These are phyloP conservation scores for Rugonectria rugulosa DNA, from an alignment of 2,329 filamentous ascomycete species.

Conservation along the genomic window DNA sequence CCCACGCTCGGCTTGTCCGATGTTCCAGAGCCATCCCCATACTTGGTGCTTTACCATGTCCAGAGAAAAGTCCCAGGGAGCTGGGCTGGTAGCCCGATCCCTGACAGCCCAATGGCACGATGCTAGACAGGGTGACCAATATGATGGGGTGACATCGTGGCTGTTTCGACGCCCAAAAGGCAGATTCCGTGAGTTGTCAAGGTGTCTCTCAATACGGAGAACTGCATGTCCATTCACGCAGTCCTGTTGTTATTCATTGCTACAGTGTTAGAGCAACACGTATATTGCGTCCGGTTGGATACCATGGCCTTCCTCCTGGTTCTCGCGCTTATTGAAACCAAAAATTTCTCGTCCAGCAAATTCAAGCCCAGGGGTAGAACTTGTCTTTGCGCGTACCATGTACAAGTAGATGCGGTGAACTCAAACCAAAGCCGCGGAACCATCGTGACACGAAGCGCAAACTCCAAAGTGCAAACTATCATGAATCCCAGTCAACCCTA, in stretches of 20 bases:
- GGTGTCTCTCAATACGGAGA: too few relatives aligned
- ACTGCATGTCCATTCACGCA: constrained; percentile 25
- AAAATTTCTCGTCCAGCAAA: constrained; percentile 2
- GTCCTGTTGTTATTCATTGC: constrained; percentile 30
- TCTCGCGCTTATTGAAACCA: constrained; percentile 18
- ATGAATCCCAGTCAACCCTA: too few relatives aligned
- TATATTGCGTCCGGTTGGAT: constrained; percentile 3
- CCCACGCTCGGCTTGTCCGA: constrained; percentile 23
- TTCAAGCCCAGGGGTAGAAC: constrained; percentile 10
- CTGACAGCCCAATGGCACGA: constrained; percentile 21
- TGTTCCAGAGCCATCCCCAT: constrained; percentile 1
- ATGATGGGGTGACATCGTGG: constrained; percentile 29
- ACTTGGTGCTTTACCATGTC: not conserved
- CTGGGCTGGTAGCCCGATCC: constrained; percentile 20
- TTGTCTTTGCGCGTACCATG: too few relatives aligned
- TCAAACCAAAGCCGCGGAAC: too few relatives aligned
- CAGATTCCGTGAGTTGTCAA: constrained; percentile 23
- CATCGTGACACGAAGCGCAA: too few relatives aligned
- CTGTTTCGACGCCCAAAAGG: constrained; percentile 10
- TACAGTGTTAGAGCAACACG: constrained; percentile 8
- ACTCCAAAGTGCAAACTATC: too few relatives aligned
- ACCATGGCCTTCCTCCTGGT: not conserved
- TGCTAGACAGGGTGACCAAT: constrained; percentile 9
- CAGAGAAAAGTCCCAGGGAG: constrained; percentile 3
- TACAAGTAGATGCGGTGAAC: too few relatives aligned